These are phyloP conservation scores for Malus orientalis DNA, from an alignment of 306 rosid genomes.

Conservation along the genomic window DNA sequence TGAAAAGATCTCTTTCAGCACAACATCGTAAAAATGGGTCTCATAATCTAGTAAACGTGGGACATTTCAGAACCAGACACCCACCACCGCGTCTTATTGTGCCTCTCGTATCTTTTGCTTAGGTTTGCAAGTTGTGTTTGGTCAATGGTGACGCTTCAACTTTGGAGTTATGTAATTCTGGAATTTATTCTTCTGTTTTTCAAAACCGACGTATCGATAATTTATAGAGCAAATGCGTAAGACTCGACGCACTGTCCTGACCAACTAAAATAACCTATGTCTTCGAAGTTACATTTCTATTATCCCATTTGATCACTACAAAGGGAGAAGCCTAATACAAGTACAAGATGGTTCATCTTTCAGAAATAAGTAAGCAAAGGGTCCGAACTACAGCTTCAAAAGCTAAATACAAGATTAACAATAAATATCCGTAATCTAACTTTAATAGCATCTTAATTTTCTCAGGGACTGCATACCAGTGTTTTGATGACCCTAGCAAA, in stretches of 20 bases:
- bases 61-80: background rate
- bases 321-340: background rate
- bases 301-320: background rate
- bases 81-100: background rate
- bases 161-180: too few species aligned
- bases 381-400: background rate
- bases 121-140: background rate
- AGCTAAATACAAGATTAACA: background rate
- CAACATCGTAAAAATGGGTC: background rate
- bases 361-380: background rate
- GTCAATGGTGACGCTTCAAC: background rate
- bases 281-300: background rate
- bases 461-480: background rate
- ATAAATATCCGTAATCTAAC: background rate
- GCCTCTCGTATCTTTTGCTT: background rate
- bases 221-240: too few species aligned
- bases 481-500: background rate
- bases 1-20: background rate
- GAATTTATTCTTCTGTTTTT: background rate
- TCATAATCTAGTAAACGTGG: background rate
- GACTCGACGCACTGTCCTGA: too few species aligned
- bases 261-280: too few species aligned
- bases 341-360: background rate
- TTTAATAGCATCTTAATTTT: background rate
- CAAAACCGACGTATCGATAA: background rate